phyloP scores from a whole-genome alignment of 1,284 basidiomycete species.

The Rhodotorula sp. region DNA sequence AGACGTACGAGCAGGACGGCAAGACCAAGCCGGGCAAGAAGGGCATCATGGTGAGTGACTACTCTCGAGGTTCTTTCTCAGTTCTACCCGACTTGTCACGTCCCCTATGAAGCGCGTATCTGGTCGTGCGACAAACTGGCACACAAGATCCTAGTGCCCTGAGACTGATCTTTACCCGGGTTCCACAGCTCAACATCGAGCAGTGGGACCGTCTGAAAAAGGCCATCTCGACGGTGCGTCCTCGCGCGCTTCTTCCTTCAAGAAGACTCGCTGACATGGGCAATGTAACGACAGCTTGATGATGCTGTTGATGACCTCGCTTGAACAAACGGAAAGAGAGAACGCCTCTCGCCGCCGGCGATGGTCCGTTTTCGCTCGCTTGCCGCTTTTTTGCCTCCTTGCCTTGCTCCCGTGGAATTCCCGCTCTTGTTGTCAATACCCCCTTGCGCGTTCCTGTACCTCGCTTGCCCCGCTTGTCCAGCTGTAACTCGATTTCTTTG shows the following conservation, averaged over 20 bases:
- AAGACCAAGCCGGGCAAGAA: constrained; percentile 40
- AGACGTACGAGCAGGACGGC: constrained; percentile 40
- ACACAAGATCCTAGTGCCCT: too few relatives aligned
- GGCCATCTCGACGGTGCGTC: constrained; percentile 10
- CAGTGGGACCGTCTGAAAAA: constrained; percentile 39
- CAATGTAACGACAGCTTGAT: constrained; percentile 2
- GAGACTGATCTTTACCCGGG: too few relatives aligned
- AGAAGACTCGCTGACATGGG: not conserved
- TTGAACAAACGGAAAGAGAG: not conserved
- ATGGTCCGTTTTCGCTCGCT: not conserved
- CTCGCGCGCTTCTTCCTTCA: not conserved
- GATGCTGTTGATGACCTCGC: constrained; percentile 5
- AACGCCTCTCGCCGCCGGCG: not conserved
- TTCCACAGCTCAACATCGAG: constrained; percentile 16
- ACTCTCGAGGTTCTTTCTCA: not conserved
- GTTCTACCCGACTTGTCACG: too few relatives aligned
- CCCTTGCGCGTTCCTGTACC: not conserved
- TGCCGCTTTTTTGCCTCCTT: not conserved
- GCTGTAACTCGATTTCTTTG: too few relatives aligned
- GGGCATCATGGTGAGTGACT: constrained; percentile 21
- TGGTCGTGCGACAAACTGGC: too few relatives aligned
- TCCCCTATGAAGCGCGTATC: constrained; percentile 19
- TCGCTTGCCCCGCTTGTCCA: not conserved
- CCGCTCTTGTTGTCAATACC: not conserved
- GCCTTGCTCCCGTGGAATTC: not conserved